These are phyloP conservation scores for Sungouiella blattae DNA, from an alignment of 805 yeast species.

Conservation along the genomic window DNA sequence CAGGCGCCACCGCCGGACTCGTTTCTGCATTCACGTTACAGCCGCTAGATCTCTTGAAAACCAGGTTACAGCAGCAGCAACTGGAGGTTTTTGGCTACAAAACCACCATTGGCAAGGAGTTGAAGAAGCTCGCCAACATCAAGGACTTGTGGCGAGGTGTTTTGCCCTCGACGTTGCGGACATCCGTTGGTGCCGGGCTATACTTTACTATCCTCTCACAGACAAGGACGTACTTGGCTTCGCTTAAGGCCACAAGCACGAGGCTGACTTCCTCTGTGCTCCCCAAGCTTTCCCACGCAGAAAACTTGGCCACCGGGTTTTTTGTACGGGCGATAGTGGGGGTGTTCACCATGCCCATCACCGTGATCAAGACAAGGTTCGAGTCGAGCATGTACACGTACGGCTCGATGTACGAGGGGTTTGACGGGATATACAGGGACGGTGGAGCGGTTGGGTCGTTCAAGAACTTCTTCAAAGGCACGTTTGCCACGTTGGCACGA, in stretches of 20 bases:
- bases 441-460: conserved; percentile 41
- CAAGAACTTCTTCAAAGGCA: conserved; percentile 80
- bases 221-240: conserved; percentile 51
- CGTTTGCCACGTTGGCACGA: conserved; percentile 78
- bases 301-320: conserved; percentile 75
- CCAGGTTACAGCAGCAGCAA: conserved; percentile 67
- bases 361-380: conserved; percentile 82
- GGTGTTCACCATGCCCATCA: conserved; percentile 87
- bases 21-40: conserved; percentile 77
- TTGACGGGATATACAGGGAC: conserved; percentile 46
- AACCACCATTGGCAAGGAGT: conserved; percentile 35
- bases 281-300: conserved; percentile 68
- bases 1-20: conserved; percentile 85
- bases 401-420: conserved; percentile 59
- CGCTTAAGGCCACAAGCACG: conserved; percentile 27
- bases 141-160: conserved; percentile 89
- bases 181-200: conserved; percentile 86
- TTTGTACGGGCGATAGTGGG: conserved; percentile 80
- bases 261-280: conserved; percentile 30
- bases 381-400: conserved; percentile 80
- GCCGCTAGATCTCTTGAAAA: conserved; percentile 86
- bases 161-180: conserved; percentile 82
- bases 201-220: conserved; percentile 72
- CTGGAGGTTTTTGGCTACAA: conserved; percentile 16
- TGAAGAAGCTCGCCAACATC: conserved; percentile 39